A percentile compares a stretch with the other conserved stretches of the same genome.
Conservation (phyloP, 768 basidiomycete species). For the Tulasnella sp. region DNA sequence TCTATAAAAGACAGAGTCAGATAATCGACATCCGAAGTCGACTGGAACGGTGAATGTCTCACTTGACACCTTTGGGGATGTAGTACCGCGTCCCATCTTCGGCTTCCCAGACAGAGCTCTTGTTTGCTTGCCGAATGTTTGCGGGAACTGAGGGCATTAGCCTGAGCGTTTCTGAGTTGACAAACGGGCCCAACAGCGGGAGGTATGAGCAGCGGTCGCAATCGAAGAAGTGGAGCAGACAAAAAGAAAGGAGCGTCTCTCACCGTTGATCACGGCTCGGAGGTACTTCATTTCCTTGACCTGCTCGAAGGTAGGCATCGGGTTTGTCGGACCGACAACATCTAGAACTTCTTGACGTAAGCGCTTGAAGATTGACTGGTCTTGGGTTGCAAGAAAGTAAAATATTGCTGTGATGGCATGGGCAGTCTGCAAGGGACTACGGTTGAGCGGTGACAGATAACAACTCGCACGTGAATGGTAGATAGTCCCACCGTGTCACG, state of each 20-base stretch:
- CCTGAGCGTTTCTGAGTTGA: slow-evolving; percentile 41
- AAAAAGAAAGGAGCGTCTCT: slow-evolving; percentile 22
- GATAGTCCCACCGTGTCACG: slow-evolving; percentile 56
- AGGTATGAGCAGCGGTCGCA: no score
- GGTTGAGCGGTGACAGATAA: neutral
- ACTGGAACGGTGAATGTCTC: neutral
- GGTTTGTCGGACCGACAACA: slow-evolving; percentile 36
- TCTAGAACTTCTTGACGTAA: slow-evolving; percentile 46
- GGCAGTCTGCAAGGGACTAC: slow-evolving; percentile 33
- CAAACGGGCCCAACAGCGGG: neutral
- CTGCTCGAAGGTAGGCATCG: slow-evolving; percentile 45
- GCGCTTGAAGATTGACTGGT: slow-evolving; percentile 40
- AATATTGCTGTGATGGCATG: slow-evolving; percentile 44
- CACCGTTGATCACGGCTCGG: slow-evolving; percentile 58
- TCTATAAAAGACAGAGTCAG: neutral
- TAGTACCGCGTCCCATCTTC: slow-evolving; percentile 19
- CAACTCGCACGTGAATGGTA: neutral
- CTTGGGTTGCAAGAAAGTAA: slow-evolving; percentile 45
- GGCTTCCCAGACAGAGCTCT: slow-evolving; percentile 16
- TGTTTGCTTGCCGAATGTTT: neutral
- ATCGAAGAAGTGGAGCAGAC: neutral
- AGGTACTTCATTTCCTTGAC: slow-evolving; percentile 54
- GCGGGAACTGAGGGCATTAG: slow-evolving; percentile 43
- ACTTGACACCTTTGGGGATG: slow-evolving; percentile 14
- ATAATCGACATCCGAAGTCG: neutral